Evolutionary conservation across 805 yeast species (phyloP).

Genomic region (Spathaspora gorwiae): DNA sequence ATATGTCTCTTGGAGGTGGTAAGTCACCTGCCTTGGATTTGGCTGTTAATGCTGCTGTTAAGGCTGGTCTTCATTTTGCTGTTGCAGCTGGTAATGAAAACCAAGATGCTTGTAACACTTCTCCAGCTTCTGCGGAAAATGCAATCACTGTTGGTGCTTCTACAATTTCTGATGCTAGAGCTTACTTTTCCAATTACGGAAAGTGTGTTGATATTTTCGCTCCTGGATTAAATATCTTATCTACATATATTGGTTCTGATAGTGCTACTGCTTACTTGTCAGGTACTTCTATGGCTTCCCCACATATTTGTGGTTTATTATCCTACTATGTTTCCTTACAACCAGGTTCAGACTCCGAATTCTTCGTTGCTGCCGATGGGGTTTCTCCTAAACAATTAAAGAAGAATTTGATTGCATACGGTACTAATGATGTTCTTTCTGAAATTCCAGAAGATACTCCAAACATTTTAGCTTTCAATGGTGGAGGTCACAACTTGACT

Average conservation of each 20-base stretch:
- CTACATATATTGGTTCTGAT: conserved; percentile 76
- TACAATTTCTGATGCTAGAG: conserved; percentile 82
- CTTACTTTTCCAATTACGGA: conserved; percentile 94
- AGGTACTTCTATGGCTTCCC: conserved; percentile 98
- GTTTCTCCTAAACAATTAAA: conserved; percentile 72
- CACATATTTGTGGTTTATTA: conserved; percentile 89
- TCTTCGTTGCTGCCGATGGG: conserved; percentile 47
- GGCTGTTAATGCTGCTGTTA: conserved; percentile 87
- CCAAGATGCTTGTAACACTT: conserved; percentile 85
- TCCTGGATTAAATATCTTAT: conserved; percentile 86
- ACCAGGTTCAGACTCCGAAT: conserved; percentile 68
- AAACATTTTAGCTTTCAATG: conserved; percentile 72
- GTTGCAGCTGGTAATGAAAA: conserved; percentile 97
- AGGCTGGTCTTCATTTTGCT: conserved; percentile 85
- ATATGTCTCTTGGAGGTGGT: conserved; percentile 95
- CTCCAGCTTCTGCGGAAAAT: conserved; percentile 83
- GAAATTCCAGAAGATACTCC: conserved; percentile 74
- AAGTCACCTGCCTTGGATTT: conserved; percentile 79
- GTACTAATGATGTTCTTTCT: conserved; percentile 53
- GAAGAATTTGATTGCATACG: conserved; percentile 66
- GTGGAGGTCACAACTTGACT: conserved; percentile 70
- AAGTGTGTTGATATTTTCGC: conserved; percentile 94
- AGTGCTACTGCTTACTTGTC: conserved; percentile 54
- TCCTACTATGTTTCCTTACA: conserved; percentile 84
- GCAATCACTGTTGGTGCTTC: conserved; percentile 96